A percentile compares a stretch with the other conserved stretches of the same genome.
phyloP scores from a whole-genome alignment of 495 filamentous ascomycete genomes.

The Hypoxylon lienhwacheense region DNA sequence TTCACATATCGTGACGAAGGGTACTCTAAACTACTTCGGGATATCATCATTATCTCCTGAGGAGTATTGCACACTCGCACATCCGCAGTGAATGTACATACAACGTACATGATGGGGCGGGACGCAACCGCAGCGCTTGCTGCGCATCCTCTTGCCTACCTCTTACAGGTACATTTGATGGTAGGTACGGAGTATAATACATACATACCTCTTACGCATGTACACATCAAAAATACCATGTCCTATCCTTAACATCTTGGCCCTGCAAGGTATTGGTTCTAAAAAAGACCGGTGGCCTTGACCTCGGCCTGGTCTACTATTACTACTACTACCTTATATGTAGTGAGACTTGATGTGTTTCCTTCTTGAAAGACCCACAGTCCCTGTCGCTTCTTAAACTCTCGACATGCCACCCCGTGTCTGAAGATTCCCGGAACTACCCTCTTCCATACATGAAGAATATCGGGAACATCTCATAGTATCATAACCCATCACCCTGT shows the following conservation, averaged over 20 bases:
- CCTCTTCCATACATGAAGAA: slow-evolving; percentile 45
- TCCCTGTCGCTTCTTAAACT: slow-evolving; percentile 50
- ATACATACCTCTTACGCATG: slow-evolving; percentile 1
- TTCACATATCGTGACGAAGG: slow-evolving; percentile 28
- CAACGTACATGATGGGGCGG: slow-evolving; percentile 39
- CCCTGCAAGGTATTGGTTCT: slow-evolving; percentile 29
- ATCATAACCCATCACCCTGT: slow-evolving; percentile 38
- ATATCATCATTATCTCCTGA: slow-evolving; percentile 22
- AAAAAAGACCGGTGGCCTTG: slow-evolving; percentile 37
- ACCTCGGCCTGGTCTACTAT: no score
- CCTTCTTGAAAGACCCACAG: slow-evolving; percentile 36
- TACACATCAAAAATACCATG: background rate
- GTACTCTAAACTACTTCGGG: slow-evolving; percentile 25
- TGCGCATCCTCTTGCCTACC: slow-evolving; percentile 8
- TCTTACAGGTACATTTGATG: background rate
- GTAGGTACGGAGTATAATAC: slow-evolving; percentile 2
- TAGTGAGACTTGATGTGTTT: slow-evolving; percentile 38
- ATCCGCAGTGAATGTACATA: no score
- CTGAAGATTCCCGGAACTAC: slow-evolving; percentile 30
- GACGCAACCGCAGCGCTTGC: slow-evolving; percentile 20
- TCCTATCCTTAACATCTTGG: slow-evolving; percentile 23
- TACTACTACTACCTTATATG: no score
- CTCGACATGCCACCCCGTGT: slow-evolving; percentile 30
- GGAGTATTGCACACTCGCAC: no score
- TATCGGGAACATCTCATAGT: slow-evolving; percentile 47